Evolutionary conservation across 768 basidiomycete genomes (phyloP), one percentile per base, ranked within the genome.

Genomic region (Suillus bovinus): DNA sequence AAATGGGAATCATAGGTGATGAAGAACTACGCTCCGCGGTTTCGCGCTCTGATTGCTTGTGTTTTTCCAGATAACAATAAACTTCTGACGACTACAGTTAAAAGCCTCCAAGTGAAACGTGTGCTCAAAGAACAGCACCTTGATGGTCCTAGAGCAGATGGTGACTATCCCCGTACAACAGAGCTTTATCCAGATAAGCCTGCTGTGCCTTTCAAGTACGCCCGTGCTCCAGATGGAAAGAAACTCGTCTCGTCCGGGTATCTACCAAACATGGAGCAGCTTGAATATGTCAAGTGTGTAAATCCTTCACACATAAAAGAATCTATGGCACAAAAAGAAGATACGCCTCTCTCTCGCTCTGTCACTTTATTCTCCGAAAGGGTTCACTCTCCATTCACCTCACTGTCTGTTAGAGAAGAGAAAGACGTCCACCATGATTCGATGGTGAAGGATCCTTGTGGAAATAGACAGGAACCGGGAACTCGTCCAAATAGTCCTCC

Each of bases 161-260:
- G 17, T 38, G 22, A 22, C 14, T 7, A 38, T 27, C 20, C 29
- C 5, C 8, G 11, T 27, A 16, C 17, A 4, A 10, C 10, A 10
- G 36, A 55, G 16, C 11, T 13, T 6, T 52, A 5, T 52, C 31
- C 24, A 39, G 55, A 27, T 56, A 16, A 39, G 24, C 17, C 38
- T 10, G 38, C 38, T 27, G 27, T 38, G 20, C 38, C 22, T 20
- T 17, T 24, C 17, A 56, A 56, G 22, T 56, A 56, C 11, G 36
- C 55, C 38, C 55, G 55, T 56, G 38, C 55, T 20, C 17, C 24
- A 11, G 38, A 56, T 39, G 55, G 55, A 56, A 56, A 39, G 38
- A 56, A 56, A 11, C 3, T 56, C 10, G 55, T 39, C 27, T 56
- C 38, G 55, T 24, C 24, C 55, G 38, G 27, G 10, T 10, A 56